Percentiles rank a stretch among this genome's conserved stretches.
phyloP scores from a whole-genome alignment of 768 basidiomycete species.

The Sarcodon sp. region DNA sequence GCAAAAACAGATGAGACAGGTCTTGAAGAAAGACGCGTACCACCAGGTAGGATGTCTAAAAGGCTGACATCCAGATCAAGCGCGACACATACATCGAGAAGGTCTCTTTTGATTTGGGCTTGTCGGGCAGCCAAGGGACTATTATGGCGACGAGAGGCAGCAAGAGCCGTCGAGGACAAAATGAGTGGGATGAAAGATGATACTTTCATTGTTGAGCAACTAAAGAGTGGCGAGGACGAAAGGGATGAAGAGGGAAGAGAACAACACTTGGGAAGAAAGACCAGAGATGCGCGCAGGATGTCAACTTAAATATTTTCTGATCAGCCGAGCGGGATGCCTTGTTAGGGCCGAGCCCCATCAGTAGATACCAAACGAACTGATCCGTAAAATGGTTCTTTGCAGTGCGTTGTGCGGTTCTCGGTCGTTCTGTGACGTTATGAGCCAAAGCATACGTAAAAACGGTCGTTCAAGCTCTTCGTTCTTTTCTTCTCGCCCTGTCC shows the following conservation, averaged over 20 bases:
- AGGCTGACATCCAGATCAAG: constrained; percentile 7
- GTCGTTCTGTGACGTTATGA: too few relatives aligned
- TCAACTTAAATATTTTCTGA: too few relatives aligned
- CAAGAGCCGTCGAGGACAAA: not conserved
- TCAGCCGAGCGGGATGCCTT: too few relatives aligned
- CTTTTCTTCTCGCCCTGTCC: too few relatives aligned
- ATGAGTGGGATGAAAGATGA: not conserved
- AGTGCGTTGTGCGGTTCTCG: too few relatives aligned
- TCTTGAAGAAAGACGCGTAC: not conserved
- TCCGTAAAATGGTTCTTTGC: too few relatives aligned
- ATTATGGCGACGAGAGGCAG: not conserved
- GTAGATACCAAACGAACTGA: too few relatives aligned
- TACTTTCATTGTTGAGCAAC: not conserved
- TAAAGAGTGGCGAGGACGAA: not conserved
- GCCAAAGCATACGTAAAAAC: too few relatives aligned
- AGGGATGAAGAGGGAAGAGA: not conserved
- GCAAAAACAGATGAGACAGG: not conserved
- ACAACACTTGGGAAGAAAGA: not conserved
- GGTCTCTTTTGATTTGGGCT: constrained; percentile 4
- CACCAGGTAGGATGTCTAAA: constrained; percentile 1
- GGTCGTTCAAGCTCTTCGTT: too few relatives aligned
- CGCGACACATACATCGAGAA: constrained; percentile 8
- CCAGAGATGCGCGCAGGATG: not conserved
- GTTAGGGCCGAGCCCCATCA: too few relatives aligned
- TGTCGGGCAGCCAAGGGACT: constrained; percentile 1